Base-by-base conservation (phyloP, 805 yeast species). In the Lipomyces mesembrius region DNA sequence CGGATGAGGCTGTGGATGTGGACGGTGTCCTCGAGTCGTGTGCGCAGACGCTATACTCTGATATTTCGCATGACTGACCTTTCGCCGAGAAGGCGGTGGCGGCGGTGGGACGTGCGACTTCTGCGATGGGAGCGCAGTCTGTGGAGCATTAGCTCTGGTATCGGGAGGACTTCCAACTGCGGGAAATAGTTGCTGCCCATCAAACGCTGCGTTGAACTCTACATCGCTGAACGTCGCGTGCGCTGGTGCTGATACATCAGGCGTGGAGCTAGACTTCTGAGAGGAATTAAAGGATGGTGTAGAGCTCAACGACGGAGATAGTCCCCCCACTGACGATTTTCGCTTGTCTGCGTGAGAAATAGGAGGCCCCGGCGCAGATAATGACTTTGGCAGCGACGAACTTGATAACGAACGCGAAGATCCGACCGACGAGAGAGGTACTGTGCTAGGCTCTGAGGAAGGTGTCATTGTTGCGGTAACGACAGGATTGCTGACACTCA, bases 11-110 rank as follows among this genome's bases (percentile, higher is more conserved):
- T 63, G 57, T 4, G 57, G 60, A 25, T 43, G 51, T 22, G 61
- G 62, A 35, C 32, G 62, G 43, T 57, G 61, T 22, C 59, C 39
- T 22, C n/a, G 17, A 20, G 35, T 32, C 20, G 52, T 1, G 2
- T 57, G 14, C 22, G 46, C 20, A 17, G 57, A n/a, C 3, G 46
- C 17, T 11, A 37, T 14, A 22, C 46, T n/a, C n/a, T 39, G 35
- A 29, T 32, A 34, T 37, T 9, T 51, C 5, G 59, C 17, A 49
- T 60, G 63, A 11, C 64, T 58, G 1, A 60, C 64, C 58, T 55
- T 46, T n/a, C 69, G 49, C 3, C 69, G 61, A 7, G 64, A 54
- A 8, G 69, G 69, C 11, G 69, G 69, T 5, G 68, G 68, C 4
- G 68, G 68, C 34, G 68, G 68, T 12, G 62, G 59, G 17, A 46